Evolutionary conservation across 805 yeast species (phyloP).

Genomic region (Saturnispora silvae): DNA sequence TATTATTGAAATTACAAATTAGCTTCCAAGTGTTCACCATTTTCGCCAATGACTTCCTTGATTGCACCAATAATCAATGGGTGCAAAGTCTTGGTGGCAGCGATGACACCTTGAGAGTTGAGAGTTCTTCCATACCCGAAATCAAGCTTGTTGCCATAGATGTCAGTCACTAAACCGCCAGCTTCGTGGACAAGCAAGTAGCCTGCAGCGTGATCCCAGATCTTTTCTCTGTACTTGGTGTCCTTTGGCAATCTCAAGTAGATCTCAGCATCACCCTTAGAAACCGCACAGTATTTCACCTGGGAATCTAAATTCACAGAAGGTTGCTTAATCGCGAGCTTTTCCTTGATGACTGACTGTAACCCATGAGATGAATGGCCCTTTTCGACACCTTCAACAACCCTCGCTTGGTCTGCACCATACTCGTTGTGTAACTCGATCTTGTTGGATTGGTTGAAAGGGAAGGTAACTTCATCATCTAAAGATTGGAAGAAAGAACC

Average conservation of each 20-base stretch:
- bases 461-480: constrained; percentile 28
- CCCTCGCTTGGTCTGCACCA: constrained; percentile 42
- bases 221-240: constrained; percentile 74
- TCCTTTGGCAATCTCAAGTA: constrained; percentile 81
- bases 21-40: constrained; percentile 24
- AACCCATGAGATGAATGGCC: constrained; percentile 89
- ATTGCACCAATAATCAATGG: constrained; percentile 41
- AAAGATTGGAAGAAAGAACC: constrained; percentile 55
- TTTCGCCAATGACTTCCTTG: constrained; percentile 25
- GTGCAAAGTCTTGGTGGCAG: constrained; percentile 48
- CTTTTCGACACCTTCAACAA: constrained; percentile 90
- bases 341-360: constrained; percentile 62
- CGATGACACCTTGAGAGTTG: constrained; percentile 85
- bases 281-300: constrained; percentile 86
- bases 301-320: constrained; percentile 84
- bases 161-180: constrained; percentile 86
- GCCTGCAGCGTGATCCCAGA: constrained; percentile 99
- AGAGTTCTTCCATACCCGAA: constrained; percentile 82
- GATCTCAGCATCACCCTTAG: constrained; percentile 87
- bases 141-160: constrained; percentile 61
- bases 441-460: constrained; percentile 23
- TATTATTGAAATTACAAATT: constrained; percentile 8
- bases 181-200: constrained; percentile 76
- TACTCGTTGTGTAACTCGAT: constrained; percentile 44
- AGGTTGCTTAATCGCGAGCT: constrained; percentile 46